phyloP scores from a whole-genome alignment of 257 asterid genomes.

The Solanum clarkiae region DNA sequence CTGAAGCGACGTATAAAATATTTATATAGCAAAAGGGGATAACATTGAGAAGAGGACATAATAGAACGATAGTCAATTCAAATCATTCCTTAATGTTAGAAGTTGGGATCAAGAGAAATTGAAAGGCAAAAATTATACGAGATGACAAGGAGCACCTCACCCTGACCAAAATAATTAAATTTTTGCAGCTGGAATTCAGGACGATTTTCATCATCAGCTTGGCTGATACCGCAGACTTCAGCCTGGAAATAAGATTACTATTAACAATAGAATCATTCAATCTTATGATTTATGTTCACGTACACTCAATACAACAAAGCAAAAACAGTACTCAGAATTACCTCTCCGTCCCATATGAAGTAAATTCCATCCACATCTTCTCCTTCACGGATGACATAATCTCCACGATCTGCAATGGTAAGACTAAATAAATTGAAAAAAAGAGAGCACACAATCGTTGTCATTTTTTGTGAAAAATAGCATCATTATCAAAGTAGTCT shows the following conservation, averaged over 20 bases:
- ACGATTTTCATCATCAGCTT: constrained; percentile 42
- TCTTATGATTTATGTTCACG: background rate
- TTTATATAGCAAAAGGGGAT: background rate
- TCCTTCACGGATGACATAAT: constrained; percentile 69
- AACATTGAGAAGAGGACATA: background rate
- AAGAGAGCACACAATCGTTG: background rate
- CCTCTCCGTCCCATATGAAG: constrained; percentile 92
- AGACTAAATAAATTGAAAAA: background rate
- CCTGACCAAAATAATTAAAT: constrained; percentile 76
- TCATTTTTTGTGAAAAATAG: background rate
- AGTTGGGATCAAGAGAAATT: background rate
- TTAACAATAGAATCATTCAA: background rate
- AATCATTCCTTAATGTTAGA: background rate
- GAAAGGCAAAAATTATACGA: background rate
- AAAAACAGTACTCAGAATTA: constrained; percentile 11
- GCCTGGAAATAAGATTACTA: constrained; percentile 38
- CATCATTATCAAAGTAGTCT: background rate
- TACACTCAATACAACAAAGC: background rate
- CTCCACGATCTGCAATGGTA: constrained; percentile 47
- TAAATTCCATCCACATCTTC: constrained; percentile 68
- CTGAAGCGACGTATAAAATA: background rate
- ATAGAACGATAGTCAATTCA: background rate
- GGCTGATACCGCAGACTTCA: constrained; percentile 64
- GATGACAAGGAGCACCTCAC: constrained; percentile 30
- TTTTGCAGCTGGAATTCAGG: constrained; percentile 60